phyloP scores from a whole-genome alignment of 352 stramenopile genomes.

The Globisporangium irregulare region DNA sequence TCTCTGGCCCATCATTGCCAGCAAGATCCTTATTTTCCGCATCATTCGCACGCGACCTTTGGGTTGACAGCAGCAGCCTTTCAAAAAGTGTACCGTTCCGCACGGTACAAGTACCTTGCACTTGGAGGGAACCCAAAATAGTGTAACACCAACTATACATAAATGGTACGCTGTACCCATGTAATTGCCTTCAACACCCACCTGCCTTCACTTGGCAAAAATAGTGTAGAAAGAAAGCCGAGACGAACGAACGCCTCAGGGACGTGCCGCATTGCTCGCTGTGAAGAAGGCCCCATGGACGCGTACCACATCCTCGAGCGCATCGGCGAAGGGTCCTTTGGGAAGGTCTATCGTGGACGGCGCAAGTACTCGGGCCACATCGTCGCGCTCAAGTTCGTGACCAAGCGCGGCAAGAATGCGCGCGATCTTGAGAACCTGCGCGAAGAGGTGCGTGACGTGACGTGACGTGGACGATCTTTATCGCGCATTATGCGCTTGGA shows the following conservation, averaged over 20 bases:
- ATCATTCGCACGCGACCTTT: background rate
- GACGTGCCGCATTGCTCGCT: background rate
- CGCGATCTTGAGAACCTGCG: constrained; percentile 89
- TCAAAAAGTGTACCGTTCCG: background rate
- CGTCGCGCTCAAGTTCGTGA: constrained; percentile 94
- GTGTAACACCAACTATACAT: background rate
- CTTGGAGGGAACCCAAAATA: background rate
- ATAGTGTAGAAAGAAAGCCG: background rate
- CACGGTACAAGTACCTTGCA: background rate
- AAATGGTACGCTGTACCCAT: background rate
- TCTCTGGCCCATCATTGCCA: background rate
- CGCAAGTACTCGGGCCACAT: constrained; percentile 87
- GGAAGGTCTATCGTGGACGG: constrained; percentile 80
- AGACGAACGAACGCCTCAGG: background rate
- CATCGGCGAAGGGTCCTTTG: constrained; percentile 90
- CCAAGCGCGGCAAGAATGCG: constrained; percentile 90
- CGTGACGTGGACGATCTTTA: too few species aligned
- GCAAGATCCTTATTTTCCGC: background rate
- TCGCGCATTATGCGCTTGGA: background rate
- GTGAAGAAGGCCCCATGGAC: constrained; percentile 46
- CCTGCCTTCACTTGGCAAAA: background rate
- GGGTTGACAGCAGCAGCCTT: background rate
- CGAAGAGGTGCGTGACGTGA: constrained; percentile 62
- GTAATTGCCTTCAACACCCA: too few species aligned
- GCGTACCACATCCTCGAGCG: constrained; percentile 93